phyloP scores from a whole-genome alignment of 257 asterid genomes.

The Lantana camara region DNA sequence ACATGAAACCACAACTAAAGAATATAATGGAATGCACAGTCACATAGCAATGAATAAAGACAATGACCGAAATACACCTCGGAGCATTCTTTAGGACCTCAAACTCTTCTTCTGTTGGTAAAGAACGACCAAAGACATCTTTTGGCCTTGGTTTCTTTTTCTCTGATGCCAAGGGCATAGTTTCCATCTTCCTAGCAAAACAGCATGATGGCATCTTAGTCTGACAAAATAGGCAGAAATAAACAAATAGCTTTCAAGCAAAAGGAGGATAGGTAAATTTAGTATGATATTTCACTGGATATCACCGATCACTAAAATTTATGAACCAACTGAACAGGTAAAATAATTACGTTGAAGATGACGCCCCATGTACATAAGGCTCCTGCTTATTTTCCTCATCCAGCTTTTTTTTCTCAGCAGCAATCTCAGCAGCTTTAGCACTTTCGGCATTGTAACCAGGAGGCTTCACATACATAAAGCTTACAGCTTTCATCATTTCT shows the following conservation, averaged over 20 bases:
- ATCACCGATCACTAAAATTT: neutral
- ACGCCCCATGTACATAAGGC: conserved; percentile 45
- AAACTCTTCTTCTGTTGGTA: conserved; percentile 96
- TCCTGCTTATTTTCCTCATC: conserved; percentile 31
- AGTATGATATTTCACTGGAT: conserved; percentile 10
- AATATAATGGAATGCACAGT: neutral
- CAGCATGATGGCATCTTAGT: conserved; percentile 18
- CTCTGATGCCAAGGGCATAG: conserved; percentile 48
- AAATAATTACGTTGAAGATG: conserved; percentile 58
- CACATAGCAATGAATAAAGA: conserved; percentile 1
- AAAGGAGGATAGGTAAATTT: neutral
- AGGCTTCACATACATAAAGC: conserved; percentile 97
- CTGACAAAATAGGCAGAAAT: conserved; percentile 13
- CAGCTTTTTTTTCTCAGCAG: conserved; percentile 55
- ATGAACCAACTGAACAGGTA: conserved; percentile 12
- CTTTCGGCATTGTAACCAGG: conserved; percentile 98
- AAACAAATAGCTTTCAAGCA: neutral
- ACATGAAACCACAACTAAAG: neutral
- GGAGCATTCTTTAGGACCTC: conserved; percentile 98
- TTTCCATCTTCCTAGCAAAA: conserved; percentile 54
- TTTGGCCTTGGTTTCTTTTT: conserved; percentile 80
- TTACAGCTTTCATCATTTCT: conserved; percentile 98
- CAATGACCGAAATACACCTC: conserved; percentile 45
- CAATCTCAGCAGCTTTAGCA: conserved; percentile 94
- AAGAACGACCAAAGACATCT: conserved; percentile 86